Evolutionary conservation across 768 basidiomycete genomes (phyloP), one percentile per base, ranked within the genome.

Genomic region (Tylopilus vinaceipallidus): DNA sequence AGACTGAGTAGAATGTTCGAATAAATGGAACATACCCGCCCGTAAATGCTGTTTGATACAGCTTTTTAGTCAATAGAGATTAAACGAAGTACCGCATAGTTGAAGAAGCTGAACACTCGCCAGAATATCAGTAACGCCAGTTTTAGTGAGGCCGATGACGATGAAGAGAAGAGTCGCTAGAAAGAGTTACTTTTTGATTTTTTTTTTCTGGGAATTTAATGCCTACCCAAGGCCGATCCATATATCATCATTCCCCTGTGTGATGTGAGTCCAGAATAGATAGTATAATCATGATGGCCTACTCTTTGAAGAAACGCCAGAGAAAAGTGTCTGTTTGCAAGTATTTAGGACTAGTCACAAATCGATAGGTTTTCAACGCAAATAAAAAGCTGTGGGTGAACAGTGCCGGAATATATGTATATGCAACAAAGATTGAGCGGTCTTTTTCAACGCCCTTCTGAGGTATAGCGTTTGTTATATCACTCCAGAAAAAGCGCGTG

Each of bases 211-310:
- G n/a, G n/a, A n/a, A n/a, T n/a, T n/a, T n/a, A n/a, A n/a, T 6
- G 7, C 46, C 27, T 47, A 62, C 62, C 57, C 11, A 52, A 37
- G 3, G 52, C 56, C 23, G 52, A 60, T n/a, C 47, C 54, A 26
- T 59, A 64, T 49, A 62, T 59, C 10, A 50, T 12, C 52, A 61
- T 62, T 34, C 62, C 62, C 36, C 62, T 64, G 27, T 4, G 34
- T 39, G 11, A 23, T 47, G 13, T 51, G 17, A 54, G 38, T 26
- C 9, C 23, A 30, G 9, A 17, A 17, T 14, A 39, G 5, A 27
- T 13, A 35, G 26, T n/a, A 30, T 11, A 16, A 6, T 17, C n/a
- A 14, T 27, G 8, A 11, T n/a, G 7, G 32, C 54, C 36, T 34
- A 56, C 60, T 62, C 60, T 37, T 62, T 62, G 5, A 61, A 14